A percentile compares a stretch with the other conserved stretches of the same genome.
Conservation (phyloP, 2,329 filamentous ascomycete species). For the Alternaria angustiovoidea region DNA sequence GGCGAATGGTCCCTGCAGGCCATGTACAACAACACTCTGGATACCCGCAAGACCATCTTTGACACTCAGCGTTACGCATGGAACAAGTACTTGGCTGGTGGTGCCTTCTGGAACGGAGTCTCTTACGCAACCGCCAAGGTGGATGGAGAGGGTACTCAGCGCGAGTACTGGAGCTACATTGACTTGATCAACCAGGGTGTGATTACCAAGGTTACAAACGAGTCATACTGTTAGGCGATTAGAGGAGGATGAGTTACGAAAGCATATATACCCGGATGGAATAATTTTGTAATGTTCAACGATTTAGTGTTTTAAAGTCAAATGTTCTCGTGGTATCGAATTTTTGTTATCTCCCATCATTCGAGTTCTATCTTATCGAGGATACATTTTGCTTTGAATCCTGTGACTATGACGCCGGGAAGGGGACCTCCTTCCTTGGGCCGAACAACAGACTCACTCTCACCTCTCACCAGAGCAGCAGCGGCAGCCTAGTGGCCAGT, state of each 20-base stretch:
- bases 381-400: not conserved
- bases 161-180: slow-evolving; percentile 19
- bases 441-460: not conserved
- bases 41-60: slow-evolving; percentile 6
- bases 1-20: slow-evolving; percentile 18
- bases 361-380: not conserved
- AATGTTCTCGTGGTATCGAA: too few species aligned
- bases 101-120: slow-evolving; percentile 12
- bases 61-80: slow-evolving; percentile 14
- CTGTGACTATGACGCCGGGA: not conserved
- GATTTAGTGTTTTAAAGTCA: not conserved
- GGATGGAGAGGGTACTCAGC: slow-evolving; percentile 17
- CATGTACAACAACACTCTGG: slow-evolving; percentile 14
- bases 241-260: not conserved
- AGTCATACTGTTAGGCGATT: not conserved
- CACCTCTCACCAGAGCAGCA: not conserved
- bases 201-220: not conserved
- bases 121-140: slow-evolving; percentile 4
- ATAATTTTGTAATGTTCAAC: not conserved
- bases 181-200: slow-evolving; percentile 14
- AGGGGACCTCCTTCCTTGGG: not conserved
- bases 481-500: not conserved
- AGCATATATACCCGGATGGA: not conserved
- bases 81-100: slow-evolving; percentile 12
- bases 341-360: too few species aligned